Evolutionary conservation across 2,329 filamentous ascomycete genomes (phyloP).

Genomic region (Claviceps cyperi): DNA sequence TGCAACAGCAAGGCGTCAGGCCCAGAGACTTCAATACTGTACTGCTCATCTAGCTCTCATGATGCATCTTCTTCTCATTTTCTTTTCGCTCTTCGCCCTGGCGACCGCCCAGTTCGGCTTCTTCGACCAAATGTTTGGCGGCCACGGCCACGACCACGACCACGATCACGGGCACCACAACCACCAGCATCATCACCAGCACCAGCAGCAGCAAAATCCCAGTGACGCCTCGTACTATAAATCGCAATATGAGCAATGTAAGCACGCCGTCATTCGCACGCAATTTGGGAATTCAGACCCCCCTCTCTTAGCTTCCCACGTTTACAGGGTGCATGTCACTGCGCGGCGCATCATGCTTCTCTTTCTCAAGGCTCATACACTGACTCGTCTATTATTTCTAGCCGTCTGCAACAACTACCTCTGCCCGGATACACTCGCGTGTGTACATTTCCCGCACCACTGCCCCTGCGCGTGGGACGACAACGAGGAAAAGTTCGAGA

Average conservation of each 20-base stretch:
- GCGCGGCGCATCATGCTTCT: too few relatives aligned
- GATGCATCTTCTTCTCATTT: conserved; percentile 23
- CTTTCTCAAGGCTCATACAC: neutral
- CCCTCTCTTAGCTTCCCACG: too few relatives aligned
- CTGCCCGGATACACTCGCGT: conserved; percentile 85
- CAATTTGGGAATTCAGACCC: too few relatives aligned
- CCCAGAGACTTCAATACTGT: neutral
- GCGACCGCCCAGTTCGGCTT: conserved; percentile 75
- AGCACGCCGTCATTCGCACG: conserved; percentile 7
- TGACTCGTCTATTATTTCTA: conserved; percentile 15
- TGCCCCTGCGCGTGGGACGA: conserved; percentile 78
- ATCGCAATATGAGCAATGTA: conserved; percentile 53
- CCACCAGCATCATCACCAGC: conserved; percentile 51
- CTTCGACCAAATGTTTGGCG: conserved; percentile 94
- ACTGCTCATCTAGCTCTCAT: conserved; percentile 2
- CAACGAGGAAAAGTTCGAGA: conserved; percentile 64
- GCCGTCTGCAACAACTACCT: conserved; percentile 88
- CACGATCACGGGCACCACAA: conserved; percentile 21
- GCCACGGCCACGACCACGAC: conserved; percentile 29
- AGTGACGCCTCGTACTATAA: conserved; percentile 76
- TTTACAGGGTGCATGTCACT: too few relatives aligned
- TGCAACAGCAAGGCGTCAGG: neutral
- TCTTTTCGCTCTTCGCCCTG: conserved; percentile 46
- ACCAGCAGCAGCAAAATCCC: conserved; percentile 58
- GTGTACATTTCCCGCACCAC: conserved; percentile 92